A percentile compares a stretch with the other conserved stretches of the same genome.
Evolutionary conservation across 148 eudicot species (phyloP).

Genomic region (Selenicereus undatus): DNA sequence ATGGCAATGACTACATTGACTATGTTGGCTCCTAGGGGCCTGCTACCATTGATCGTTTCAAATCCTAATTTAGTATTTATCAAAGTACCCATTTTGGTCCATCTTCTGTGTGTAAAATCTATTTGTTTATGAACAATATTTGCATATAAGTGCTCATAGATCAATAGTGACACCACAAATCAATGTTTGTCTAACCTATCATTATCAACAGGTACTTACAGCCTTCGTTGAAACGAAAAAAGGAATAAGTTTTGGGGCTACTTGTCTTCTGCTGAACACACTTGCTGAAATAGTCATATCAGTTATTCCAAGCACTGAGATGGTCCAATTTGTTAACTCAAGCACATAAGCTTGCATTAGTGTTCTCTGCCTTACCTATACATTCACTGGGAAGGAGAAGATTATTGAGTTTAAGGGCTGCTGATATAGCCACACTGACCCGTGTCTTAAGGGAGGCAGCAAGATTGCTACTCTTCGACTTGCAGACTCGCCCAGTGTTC

Average conservation of each 20-base stretch:
- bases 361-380: conserved; percentile 85
- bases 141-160: neutral
- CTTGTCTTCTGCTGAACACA: conserved; percentile 81
- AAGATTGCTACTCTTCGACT: conserved; percentile 97
- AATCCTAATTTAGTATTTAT: neutral
- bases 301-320: conserved; percentile 92
- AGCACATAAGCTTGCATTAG: conserved; percentile 99
- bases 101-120: neutral
- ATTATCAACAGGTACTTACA: conserved; percentile 65
- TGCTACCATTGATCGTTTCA: no score
- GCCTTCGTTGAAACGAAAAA: conserved; percentile 94
- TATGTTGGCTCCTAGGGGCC: conserved; percentile 99
- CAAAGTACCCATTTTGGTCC: neutral
- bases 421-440: conserved; percentile 95
- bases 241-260: conserved; percentile 98
- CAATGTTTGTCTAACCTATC: neutral
- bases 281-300: conserved; percentile 92
- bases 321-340: conserved; percentile 97
- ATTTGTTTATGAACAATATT: neutral
- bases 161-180: neutral
- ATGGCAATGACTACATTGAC: conserved; percentile 93
- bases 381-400: conserved; percentile 78
- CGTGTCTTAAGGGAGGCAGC: conserved; percentile 77
- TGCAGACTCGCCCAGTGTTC: conserved; percentile 96
- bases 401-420: conserved; percentile 94